These are phyloP conservation scores for Cucurbita argyrosperma DNA, from an alignment of 306 rosid species.

Conservation along the genomic window DNA sequence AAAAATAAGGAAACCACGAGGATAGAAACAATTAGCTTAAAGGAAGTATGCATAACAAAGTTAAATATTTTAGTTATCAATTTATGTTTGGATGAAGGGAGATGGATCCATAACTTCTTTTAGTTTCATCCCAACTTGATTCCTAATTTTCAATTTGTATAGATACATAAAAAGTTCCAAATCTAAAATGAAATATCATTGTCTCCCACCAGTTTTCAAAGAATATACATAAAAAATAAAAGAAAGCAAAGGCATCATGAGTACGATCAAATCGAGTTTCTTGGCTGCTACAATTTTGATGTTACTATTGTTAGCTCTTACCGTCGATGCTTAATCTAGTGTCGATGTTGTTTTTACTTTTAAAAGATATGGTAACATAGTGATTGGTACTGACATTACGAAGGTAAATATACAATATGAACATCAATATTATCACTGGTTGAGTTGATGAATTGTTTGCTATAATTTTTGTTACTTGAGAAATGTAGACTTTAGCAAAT, in stretches of 20 bases:
- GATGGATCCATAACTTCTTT: neutral
- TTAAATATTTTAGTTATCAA: too few species aligned
- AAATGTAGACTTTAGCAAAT: too few species aligned
- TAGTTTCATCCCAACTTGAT: neutral
- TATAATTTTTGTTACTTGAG: too few species aligned
- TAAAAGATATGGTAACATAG: constrained; percentile 3
- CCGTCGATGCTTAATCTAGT: neutral
- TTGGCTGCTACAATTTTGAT: neutral
- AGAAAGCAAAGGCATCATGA: neutral
- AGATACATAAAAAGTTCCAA: neutral
- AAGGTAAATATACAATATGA: neutral
- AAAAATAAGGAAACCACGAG: too few species aligned
- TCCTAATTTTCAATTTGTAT: neutral
- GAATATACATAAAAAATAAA: neutral
- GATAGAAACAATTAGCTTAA: too few species aligned
- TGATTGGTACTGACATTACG: neutral
- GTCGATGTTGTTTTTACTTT: neutral
- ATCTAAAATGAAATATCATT: neutral
- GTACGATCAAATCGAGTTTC: neutral
- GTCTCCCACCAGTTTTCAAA: neutral
- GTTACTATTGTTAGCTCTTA: too few species aligned
- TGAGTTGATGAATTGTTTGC: too few species aligned
- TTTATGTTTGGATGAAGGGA: too few species aligned
- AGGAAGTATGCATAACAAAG: too few species aligned
- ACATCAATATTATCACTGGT: neutral